phyloP scores from a whole-genome alignment of 2,329 filamentous ascomycete genomes.

The Cryphonectria radicalis region DNA sequence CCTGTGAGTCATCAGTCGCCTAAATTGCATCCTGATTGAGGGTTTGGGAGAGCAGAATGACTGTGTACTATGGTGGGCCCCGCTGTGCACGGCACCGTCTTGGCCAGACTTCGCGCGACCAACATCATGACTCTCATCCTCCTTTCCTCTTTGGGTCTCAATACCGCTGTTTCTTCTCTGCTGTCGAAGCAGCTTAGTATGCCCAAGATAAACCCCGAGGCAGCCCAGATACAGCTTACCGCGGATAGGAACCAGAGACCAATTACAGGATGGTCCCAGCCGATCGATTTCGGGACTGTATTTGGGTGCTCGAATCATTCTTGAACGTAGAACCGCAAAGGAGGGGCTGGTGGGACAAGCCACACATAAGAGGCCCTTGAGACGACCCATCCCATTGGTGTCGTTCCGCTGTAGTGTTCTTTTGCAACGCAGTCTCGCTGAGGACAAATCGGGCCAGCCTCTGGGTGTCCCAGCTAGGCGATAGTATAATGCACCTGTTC shows the following conservation, averaged over 20 bases:
- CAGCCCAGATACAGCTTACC: neutral
- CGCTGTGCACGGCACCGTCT: neutral
- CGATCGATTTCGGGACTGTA: neutral
- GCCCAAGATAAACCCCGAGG: neutral
- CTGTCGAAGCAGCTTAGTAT: neutral
- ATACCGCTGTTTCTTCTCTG: neutral
- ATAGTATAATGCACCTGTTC: constrained; percentile 13
- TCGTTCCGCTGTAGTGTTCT: neutral
- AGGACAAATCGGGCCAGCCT: neutral
- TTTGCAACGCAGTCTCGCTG: neutral
- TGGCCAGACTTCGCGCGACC: neutral
- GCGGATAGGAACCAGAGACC: neutral
- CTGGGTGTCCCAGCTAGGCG: constrained; percentile 1
- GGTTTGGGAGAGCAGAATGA: neutral
- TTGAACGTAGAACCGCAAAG: neutral
- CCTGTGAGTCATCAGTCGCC: neutral
- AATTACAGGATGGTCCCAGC: neutral
- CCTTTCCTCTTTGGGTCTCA: neutral
- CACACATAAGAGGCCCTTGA: neutral
- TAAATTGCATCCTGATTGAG: neutral
- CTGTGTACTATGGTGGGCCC: neutral
- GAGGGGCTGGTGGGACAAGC: neutral
- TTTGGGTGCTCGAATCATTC: neutral
- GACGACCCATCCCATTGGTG: neutral
- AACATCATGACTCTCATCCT: neutral